Percentiles rank a stretch among this genome's conserved stretches.
Evolutionary conservation across 78 protist genomes (phyloP).

Genomic region (slime mould (Dictyostelium discoideum)): dicty_2.7 NC_007091.3:50501-51000

Average conservation of each 20-base stretch:
- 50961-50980: conserved; percentile 35
- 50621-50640: not conserved
- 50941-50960: conserved; percentile 41
- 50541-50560: conserved; percentile 20
- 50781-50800: not conserved
- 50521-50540: conserved; percentile 1
- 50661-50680: not conserved
- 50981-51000: conserved; percentile 56
- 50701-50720: not conserved
- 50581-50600: conserved; percentile 15
- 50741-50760: conserved; percentile 36
- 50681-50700: not conserved
- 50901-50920: conserved; percentile 31
- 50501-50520: conserved; percentile 34
- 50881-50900: conserved; percentile 64
- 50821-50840: conserved; percentile 26
- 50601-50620: not conserved
- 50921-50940: not conserved
- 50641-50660: not conserved
- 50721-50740: not conserved
- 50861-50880: conserved; percentile 30
- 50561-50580: conserved; percentile 46
- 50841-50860: conserved; percentile 44
- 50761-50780: conserved; percentile 49
- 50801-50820: conserved; percentile 22